Percentiles rank a stretch among this genome's conserved stretches.
Evolutionary conservation across 306 rosid species (phyloP).

Genomic region (Oemleria cerasiformis): DNA sequence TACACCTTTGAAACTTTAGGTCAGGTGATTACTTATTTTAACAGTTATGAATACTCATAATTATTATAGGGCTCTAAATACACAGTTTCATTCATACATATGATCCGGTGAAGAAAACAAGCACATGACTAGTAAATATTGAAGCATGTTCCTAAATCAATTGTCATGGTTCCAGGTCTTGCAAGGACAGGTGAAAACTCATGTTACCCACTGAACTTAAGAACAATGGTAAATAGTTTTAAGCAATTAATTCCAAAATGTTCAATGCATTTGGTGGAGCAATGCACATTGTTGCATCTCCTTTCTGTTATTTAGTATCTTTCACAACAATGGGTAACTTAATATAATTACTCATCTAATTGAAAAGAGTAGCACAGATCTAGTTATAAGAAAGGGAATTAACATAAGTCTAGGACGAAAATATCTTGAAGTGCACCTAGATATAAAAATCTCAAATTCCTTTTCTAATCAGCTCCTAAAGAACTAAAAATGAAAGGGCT

Average conservation of each 20-base stretch:
- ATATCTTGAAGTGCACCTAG: background rate
- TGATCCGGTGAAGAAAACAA: constrained; percentile 1
- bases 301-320: background rate
- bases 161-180: background rate
- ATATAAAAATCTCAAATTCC: background rate
- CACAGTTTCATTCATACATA: background rate
- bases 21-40: background rate
- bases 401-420: background rate
- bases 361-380: background rate
- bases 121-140: background rate
- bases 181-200: background rate
- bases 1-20: background rate
- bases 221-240: background rate
- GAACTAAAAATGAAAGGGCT: background rate
- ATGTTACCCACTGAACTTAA: background rate
- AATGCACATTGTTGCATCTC: background rate
- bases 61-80: background rate
- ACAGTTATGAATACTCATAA: background rate
- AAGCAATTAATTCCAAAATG: background rate
- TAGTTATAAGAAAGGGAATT: background rate
- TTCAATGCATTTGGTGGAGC: background rate
- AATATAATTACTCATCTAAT: background rate
- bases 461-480: background rate
- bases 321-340: background rate
- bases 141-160: background rate